Evolutionary conservation across 2,329 filamentous ascomycete species (phyloP), one percentile per base, ranked within the genome.

Genomic region (Iodosphaeria phyllophila): DNA sequence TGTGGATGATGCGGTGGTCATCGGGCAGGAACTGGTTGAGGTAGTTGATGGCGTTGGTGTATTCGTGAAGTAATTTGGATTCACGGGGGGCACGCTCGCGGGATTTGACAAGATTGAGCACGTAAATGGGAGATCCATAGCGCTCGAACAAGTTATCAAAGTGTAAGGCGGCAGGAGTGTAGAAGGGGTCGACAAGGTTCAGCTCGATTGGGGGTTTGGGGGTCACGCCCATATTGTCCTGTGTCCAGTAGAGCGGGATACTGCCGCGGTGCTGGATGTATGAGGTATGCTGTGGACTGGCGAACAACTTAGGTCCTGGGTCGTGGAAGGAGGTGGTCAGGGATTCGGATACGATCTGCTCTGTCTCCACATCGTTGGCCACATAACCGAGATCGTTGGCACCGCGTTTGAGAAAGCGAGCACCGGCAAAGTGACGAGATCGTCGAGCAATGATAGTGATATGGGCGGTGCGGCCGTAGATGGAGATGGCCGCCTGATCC

Each of bases 361-460:
- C 89, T 1, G 89, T 95, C 51, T 98, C 91, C 13, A 98, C 89
- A 48, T 98, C 91, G 43, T 98, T 98, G 26, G 89, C 91, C 27
- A 98, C 89, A 44, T 92, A 92, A 9, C 89, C 86, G 28, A 84
- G 47, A 46, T 98, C 89, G 41, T 98, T 98, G 23, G 83, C 78
- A 16, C 89, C 89, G 29, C 89, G 73, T 49, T 98, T 98, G 26
- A 98, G 52, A 37, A 93, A 98, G 4, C 89, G 66, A 18, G 89
- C 89, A 15, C 89, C 89, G 3, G 89, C 89, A 48, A 95, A 98
- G 48, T 80, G 82, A 6, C 89, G 69, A 10, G 89, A 98, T 16
- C 89, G 70, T 28, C 89, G 64, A 3, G 89, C 91, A 39, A 98
- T 92, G 25, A 98, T 73, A 1, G 86, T 91, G 23, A 98, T 82